A percentile compares a stretch with the other conserved stretches of the same genome.
These are phyloP conservation scores for Pichia sp. DNA, from an alignment of 1,139 yeast genomes.

Conservation along the genomic window DNA sequence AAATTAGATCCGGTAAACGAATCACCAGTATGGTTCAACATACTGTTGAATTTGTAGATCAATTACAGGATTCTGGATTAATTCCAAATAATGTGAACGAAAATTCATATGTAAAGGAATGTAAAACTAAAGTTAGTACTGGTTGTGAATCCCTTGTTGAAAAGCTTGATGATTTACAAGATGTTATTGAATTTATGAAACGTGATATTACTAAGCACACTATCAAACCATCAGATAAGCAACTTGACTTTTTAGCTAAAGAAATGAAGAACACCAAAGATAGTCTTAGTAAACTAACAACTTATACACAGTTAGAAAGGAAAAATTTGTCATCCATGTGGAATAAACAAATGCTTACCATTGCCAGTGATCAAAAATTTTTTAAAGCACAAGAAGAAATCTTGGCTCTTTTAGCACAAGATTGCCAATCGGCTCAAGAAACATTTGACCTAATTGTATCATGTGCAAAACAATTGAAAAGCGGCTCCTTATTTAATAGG, in stretches of 20 bases:
- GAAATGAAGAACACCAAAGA: constrained; percentile 57
- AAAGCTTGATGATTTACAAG: constrained; percentile 86
- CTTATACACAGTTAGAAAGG: constrained; percentile 61
- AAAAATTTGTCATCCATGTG: constrained; percentile 87
- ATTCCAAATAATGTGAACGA: constrained; percentile 42
- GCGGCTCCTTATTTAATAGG: constrained; percentile 31
- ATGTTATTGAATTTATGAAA: constrained; percentile 79
- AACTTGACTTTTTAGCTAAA: constrained; percentile 56
- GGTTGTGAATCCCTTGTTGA: constrained; percentile 73
- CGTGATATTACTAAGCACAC: constrained; percentile 93
- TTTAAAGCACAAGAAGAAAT: constrained; percentile 85
- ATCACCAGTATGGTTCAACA: constrained; percentile 40
- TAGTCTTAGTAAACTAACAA: constrained; percentile 48
- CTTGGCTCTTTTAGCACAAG: constrained; percentile 72
- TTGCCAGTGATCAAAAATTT: constrained; percentile 91
- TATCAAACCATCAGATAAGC: constrained; percentile 72
- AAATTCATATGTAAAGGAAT: constrained; percentile 67
- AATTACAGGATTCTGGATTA: constrained; percentile 41
- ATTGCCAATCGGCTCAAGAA: constrained; percentile 69
- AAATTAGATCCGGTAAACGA: constrained; percentile 37
- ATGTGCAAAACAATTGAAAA: constrained; percentile 72
- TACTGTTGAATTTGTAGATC: constrained; percentile 42
- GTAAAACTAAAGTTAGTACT: constrained; percentile 66
- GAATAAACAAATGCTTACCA: constrained; percentile 85
- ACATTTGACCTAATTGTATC: constrained; percentile 76